These are phyloP conservation scores for Elaeis guineensis DNA, from an alignment of 176 grass and related monocot species.

Conservation along the genomic window DNA sequence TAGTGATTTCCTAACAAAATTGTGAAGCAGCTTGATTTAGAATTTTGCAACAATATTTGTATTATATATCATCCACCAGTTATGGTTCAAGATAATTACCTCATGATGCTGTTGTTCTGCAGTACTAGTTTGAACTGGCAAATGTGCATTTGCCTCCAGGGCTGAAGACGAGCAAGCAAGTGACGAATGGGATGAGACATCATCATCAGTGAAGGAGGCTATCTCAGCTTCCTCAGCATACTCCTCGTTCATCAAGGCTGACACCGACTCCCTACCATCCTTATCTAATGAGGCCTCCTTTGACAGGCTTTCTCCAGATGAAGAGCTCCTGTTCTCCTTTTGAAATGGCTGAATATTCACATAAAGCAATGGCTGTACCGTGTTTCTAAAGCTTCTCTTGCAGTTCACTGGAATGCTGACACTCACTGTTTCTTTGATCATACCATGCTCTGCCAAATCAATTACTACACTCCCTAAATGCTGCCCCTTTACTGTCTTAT, in stretches of 20 bases:
- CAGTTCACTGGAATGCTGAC: constrained; percentile 57
- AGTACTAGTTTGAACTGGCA: constrained; percentile 13
- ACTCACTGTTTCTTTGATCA: constrained; percentile 52
- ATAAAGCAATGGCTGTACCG: constrained; percentile 55
- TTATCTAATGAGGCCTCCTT: constrained; percentile 40
- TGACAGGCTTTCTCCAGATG: constrained; percentile 37
- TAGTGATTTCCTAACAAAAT: too few species aligned
- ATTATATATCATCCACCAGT: not conserved
- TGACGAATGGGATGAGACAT: constrained; percentile 20
- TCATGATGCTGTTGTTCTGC: constrained; percentile 33
- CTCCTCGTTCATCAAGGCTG: constrained; percentile 6
- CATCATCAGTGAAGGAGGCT: constrained; percentile 84
- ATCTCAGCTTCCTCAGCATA: constrained; percentile 77
- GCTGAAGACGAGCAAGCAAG: constrained; percentile 30
- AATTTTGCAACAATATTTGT: too few species aligned
- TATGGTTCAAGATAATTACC: constrained; percentile 26
- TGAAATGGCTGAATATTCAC: constrained; percentile 62
- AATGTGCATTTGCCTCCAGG: constrained; percentile 22
- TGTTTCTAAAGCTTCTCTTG: constrained; percentile 73
- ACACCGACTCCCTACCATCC: not conserved
- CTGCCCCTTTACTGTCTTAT: constrained; percentile 73
- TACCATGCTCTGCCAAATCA: constrained; percentile 77
- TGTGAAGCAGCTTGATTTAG: too few species aligned
- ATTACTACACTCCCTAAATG: constrained; percentile 64
- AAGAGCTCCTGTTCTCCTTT: constrained; percentile 36